Evolutionary conservation across 2,329 filamentous ascomycete genomes (phyloP).

Genomic region (Celoporthe dispersa): DNA sequence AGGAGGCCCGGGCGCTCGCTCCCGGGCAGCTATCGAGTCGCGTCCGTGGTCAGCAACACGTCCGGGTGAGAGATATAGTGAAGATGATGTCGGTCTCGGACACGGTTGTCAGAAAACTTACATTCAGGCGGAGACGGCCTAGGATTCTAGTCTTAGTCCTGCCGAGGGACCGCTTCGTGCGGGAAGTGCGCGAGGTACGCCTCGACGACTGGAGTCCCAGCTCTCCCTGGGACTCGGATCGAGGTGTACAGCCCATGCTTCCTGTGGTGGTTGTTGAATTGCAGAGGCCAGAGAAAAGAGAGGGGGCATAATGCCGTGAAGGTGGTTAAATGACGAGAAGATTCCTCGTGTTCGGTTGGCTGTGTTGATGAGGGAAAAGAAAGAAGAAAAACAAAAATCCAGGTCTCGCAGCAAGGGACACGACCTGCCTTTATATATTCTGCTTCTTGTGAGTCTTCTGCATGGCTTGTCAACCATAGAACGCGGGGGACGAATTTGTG

Average conservation of each 20-base stretch:
- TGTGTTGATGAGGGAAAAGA: too few species aligned
- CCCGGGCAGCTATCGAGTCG: too few species aligned
- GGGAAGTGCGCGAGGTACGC: neutral
- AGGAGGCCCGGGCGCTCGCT: too few species aligned
- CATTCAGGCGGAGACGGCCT: neutral
- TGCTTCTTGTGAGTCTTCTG: neutral
- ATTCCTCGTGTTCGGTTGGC: too few species aligned
- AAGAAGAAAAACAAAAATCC: neutral
- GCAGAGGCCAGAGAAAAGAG: too few species aligned
- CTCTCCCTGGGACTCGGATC: neutral
- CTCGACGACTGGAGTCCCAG: neutral
- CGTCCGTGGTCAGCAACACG: too few species aligned
- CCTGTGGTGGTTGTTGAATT: too few species aligned
- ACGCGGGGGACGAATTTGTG: neutral
- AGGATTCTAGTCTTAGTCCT: neutral
- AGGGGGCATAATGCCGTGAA: too few species aligned
- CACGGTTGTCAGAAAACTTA: neutral
- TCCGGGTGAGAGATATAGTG: too few species aligned
- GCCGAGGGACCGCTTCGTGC: neutral
- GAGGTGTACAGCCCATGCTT: neutral
- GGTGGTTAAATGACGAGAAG: neutral
- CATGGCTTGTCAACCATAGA: neutral
- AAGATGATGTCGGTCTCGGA: too few species aligned
- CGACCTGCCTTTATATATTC: neutral
- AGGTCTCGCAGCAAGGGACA: neutral